Evolutionary conservation across 345 rosid genomes (phyloP).

Genomic region (Gossypium raimondii): DNA sequence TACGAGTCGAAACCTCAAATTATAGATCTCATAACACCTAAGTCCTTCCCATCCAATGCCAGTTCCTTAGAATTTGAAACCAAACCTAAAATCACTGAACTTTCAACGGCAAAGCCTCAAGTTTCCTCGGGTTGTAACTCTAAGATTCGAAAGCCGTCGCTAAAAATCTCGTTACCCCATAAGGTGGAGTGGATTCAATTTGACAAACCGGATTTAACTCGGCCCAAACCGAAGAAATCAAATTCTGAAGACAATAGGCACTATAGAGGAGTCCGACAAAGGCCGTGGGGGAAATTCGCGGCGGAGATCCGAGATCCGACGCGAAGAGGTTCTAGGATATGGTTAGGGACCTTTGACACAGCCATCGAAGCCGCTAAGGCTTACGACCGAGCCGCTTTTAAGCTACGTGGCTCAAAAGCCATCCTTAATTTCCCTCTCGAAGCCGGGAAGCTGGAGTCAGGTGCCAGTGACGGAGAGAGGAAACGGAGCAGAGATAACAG

Average conservation of each 20-base stretch:
- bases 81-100: slow-evolving; percentile 18
- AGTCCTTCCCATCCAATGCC: slow-evolving; percentile 5
- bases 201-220: slow-evolving; percentile 21
- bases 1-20: slow-evolving; percentile 44
- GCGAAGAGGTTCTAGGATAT: slow-evolving; percentile 61
- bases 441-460: slow-evolving; percentile 36
- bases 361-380: slow-evolving; percentile 80
- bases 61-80: slow-evolving; percentile 23
- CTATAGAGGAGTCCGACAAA: slow-evolving; percentile 79
- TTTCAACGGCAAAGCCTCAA: slow-evolving; percentile 1
- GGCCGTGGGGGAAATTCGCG: slow-evolving; percentile 97
- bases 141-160: slow-evolving; percentile 39
- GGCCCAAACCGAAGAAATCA: not conserved
- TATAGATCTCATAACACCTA: slow-evolving; percentile 30
- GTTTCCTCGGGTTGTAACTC: slow-evolving; percentile 16
- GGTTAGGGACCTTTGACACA: slow-evolving; percentile 90
- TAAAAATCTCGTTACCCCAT: slow-evolving; percentile 47
- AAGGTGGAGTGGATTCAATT: slow-evolving; percentile 50
- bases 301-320: slow-evolving; percentile 94
- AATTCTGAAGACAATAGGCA: slow-evolving; percentile 35
- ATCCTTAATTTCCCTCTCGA: slow-evolving; percentile 85
- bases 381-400: slow-evolving; percentile 77
- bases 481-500: slow-evolving; percentile 44
- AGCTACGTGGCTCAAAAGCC: slow-evolving; percentile 74
- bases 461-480: slow-evolving; percentile 24